Percentiles rank a stretch among this genome's conserved stretches.
Conservation (phyloP, 75 land plant genomes). For the Pseudotsuga menziesii region DNA sequence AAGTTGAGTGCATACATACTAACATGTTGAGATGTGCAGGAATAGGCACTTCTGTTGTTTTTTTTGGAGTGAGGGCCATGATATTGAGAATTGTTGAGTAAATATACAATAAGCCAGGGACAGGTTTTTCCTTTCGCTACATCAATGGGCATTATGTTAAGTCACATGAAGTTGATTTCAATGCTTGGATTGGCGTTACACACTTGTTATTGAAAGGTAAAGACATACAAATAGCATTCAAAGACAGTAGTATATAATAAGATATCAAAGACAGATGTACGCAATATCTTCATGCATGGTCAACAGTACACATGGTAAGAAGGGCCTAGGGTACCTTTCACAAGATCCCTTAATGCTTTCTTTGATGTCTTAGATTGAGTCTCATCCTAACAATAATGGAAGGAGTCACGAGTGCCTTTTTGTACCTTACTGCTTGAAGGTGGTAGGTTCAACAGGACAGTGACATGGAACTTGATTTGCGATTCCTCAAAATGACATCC, state of each 20-base stretch:
- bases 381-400: no score
- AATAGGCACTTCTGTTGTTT: background rate
- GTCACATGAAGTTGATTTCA: background rate
- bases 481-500: no score
- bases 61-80: background rate
- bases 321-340: no score
- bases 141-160: background rate
- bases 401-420: no score
- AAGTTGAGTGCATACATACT: no score
- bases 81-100: background rate
- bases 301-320: background rate
- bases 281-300: background rate
- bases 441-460: no score
- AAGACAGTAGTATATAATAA: background rate
- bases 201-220: background rate
- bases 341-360: background rate
- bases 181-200: background rate
- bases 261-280: background rate
- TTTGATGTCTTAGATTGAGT: background rate
- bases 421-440: no score
- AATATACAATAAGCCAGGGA: background rate
- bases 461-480: no score
- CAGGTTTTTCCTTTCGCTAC: background rate
- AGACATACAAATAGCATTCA: background rate
- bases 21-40: background rate